A percentile compares a stretch with the other conserved stretches of the same genome.
Evolutionary conservation across 164 flowering plant genomes (phyloP).

Genomic region (Taxillus chinensis): DNA sequence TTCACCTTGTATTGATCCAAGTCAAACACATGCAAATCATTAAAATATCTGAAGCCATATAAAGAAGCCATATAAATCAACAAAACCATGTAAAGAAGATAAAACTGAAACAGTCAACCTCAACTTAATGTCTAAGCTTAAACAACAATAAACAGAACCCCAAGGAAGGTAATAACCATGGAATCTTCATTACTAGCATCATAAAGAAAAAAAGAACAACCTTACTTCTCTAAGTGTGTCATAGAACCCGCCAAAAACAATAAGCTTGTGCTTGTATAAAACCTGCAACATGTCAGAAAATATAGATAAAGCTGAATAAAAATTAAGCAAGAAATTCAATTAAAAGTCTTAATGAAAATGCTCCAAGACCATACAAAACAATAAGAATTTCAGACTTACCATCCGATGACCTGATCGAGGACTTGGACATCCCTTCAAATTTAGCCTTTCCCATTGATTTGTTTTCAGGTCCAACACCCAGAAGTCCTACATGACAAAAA

Average conservation of each 20-base stretch:
- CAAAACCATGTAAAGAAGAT: background rate
- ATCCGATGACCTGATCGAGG: slow-evolving; percentile 98
- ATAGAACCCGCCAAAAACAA: slow-evolving; percentile 97
- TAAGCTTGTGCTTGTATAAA: slow-evolving; percentile 89
- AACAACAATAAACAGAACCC: background rate
- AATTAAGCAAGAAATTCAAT: background rate
- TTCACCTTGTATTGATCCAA: slow-evolving; percentile 88
- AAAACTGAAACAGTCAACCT: background rate
- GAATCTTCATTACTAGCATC: slow-evolving; percentile 5
- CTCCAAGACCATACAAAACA: no score
- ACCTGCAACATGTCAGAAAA: slow-evolving; percentile 39
- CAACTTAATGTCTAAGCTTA: background rate
- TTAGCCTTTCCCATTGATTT: slow-evolving; percentile 95
- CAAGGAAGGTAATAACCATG: background rate
- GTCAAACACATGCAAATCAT: slow-evolving; percentile 86
- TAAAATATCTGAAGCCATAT: slow-evolving; percentile 63
- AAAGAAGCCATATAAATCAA: background rate
- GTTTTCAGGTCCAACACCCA: slow-evolving; percentile 93
- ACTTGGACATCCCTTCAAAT: slow-evolving; percentile 90
- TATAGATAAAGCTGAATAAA: slow-evolving; percentile 1
- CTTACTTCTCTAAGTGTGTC: slow-evolving; percentile 99
- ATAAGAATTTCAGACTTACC: slow-evolving; percentile 29
- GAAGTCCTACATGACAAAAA: slow-evolving; percentile 53
- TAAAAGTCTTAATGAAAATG: background rate
- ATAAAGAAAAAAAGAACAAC: slow-evolving; percentile 35